Percentiles rank a stretch among this genome's conserved stretches.
Conservation (phyloP, 805 yeast species). For the Candida namnaoensis region DNA sequence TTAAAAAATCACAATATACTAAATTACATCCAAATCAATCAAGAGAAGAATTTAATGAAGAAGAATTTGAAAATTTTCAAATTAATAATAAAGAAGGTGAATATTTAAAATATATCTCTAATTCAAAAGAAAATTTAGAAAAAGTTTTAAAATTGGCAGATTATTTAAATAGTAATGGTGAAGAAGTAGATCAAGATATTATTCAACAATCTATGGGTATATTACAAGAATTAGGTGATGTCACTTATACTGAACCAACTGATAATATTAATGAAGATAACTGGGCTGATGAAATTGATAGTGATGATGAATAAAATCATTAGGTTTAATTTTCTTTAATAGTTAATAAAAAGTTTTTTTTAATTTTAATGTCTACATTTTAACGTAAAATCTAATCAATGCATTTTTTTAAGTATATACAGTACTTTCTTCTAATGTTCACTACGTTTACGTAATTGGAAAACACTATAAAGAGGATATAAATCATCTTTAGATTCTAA, state of each 20-base stretch:
- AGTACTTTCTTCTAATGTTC: slow-evolving; percentile 34
- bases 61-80: slow-evolving; percentile 13
- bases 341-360: neutral
- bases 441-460: slow-evolving; percentile 53
- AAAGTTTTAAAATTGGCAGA: neutral
- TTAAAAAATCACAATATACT: slow-evolving; percentile 23
- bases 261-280: slow-evolving; percentile 25
- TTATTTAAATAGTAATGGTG: slow-evolving; percentile 7
- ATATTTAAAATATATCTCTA: slow-evolving; percentile 7
- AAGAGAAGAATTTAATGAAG: slow-evolving; percentile 12
- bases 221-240: slow-evolving; percentile 54
- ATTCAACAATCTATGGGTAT: slow-evolving; percentile 41
- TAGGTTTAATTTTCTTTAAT: too few relatives aligned
- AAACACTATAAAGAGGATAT: slow-evolving; percentile 43
- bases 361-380: too few relatives aligned
- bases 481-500: slow-evolving; percentile 13
- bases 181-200: slow-evolving; percentile 52
- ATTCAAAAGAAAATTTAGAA: slow-evolving; percentile 1
- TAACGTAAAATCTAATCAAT: too few relatives aligned
- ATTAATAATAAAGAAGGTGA: slow-evolving; percentile 8
- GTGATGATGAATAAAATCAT: slow-evolving; percentile 20
- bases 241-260: slow-evolving; percentile 32
- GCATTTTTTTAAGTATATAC: too few relatives aligned
- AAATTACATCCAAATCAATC: neutral
- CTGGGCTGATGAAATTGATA: slow-evolving; percentile 45